Evolutionary conservation across 1,284 basidiomycete species (phyloP), one percentile per base, ranked within the genome.

Genomic region (Fomitiporia mediterranea): DNA sequence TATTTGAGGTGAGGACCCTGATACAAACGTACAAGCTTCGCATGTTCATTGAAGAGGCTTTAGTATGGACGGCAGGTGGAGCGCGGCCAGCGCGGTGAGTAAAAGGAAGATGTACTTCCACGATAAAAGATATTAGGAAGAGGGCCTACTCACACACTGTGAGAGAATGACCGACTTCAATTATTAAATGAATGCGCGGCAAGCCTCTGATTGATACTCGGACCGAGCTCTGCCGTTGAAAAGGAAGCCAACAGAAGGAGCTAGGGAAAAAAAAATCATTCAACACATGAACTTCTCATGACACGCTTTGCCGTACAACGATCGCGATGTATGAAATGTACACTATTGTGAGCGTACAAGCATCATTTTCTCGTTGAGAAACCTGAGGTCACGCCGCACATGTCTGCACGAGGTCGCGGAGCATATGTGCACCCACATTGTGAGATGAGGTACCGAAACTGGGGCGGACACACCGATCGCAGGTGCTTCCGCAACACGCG

Each of bases 121-220:
- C 44, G 27, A 46, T 46, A 46, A 46, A 46, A 46, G n/a, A 17
- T 46, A 46, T 46, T 46, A 27, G 27, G 44, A 46, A 30, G 25
- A 28, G 15, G n/a, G 27, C 15, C 44, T 46, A n/a, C 11, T 28
- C 44, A 46, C 44, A 28, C 30, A 9, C 44, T 46, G 44, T 46
- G 44, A 28, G 44, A 46, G 44, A 46, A 19, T 11, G 17, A 11
- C 17, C 25, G 44, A 9, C 44, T 46, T 46, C 44, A 17, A 15
- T 23, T 28, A 46, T 27, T 28, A 19, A 46, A 46, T 32, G 25
- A 46, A 46, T 28, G 44, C 44, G 44, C 44, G 44, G 44, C 44
- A 46, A 28, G 28, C 44, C 13, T n/a, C 7, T 30, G 25, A 46
- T 7, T 17, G 11, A 4, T 28, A 46, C 2, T 30, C 44, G 44